Evolutionary conservation across 768 basidiomycete genomes (phyloP).

Genomic region (Sarcomyxa edulis): DNA sequence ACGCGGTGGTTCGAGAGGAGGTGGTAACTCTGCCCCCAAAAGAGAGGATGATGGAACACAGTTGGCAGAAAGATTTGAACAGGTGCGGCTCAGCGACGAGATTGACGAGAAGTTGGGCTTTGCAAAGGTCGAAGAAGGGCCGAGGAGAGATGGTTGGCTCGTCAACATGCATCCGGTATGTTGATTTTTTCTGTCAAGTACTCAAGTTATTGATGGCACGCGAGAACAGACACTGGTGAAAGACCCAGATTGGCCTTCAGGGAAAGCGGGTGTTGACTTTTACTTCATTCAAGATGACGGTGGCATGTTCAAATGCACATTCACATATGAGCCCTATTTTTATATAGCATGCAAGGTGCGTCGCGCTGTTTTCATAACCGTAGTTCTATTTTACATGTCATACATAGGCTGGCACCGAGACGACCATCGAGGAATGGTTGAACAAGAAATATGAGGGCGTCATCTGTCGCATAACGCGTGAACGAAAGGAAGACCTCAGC

Average conservation of each 20-base stretch:
- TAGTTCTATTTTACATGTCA: slow-evolving; percentile 6
- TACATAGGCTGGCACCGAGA: slow-evolving; percentile 74
- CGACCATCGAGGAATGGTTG: slow-evolving; percentile 91
- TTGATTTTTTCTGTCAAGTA: not conserved
- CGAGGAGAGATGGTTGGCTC: slow-evolving; percentile 82
- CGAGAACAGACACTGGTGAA: slow-evolving; percentile 84
- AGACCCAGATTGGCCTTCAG: slow-evolving; percentile 79
- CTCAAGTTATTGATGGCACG: too few relatives aligned
- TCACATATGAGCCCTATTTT: slow-evolving; percentile 94
- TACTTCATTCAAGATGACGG: slow-evolving; percentile 99
- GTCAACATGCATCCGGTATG: slow-evolving; percentile 98
- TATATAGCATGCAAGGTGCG: slow-evolving; percentile 86
- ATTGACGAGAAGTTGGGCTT: slow-evolving; percentile 95
- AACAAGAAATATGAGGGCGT: slow-evolving; percentile 89
- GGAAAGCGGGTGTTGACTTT: slow-evolving; percentile 88
- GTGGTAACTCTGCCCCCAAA: slow-evolving; percentile 42
- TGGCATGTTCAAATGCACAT: slow-evolving; percentile 91
- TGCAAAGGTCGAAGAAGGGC: slow-evolving; percentile 71
- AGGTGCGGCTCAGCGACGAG: slow-evolving; percentile 69
- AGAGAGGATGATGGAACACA: slow-evolving; percentile 89
- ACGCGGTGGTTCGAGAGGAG: slow-evolving; percentile 35
- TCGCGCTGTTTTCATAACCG: slow-evolving; percentile 3
- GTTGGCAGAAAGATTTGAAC: slow-evolving; percentile 82
- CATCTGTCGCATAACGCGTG: slow-evolving; percentile 70
- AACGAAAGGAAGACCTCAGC: slow-evolving; percentile 90